A percentile compares a stretch with the other conserved stretches of the same genome.
Conservation (phyloP, 73 alveolate genomes). For the Diophrys appendiculata region DNA sequence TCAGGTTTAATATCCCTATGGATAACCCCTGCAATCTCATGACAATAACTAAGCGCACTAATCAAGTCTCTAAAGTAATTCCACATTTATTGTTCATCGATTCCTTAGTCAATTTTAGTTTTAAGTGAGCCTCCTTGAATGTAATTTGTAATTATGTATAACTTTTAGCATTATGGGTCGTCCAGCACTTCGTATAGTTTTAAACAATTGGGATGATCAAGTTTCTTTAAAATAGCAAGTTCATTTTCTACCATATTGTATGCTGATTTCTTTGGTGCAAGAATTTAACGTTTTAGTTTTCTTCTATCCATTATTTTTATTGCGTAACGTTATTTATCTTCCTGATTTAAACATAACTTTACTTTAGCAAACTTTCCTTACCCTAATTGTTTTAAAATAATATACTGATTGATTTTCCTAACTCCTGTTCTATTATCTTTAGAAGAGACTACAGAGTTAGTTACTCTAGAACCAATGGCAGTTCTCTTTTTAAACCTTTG, state of each 20-base stretch:
- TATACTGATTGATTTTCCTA: conserved; percentile 49
- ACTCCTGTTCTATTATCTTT: conserved; percentile 35
- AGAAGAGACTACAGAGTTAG: conserved; percentile 12
- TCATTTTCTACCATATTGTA: conserved; percentile 50
- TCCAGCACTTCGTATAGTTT: conserved; percentile 75
- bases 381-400: conserved; percentile 26
- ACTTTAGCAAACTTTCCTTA: conserved; percentile 49
- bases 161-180: conserved; percentile 65
- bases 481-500: neutral
- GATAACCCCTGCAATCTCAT: conserved; percentile 70
- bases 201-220: conserved; percentile 73
- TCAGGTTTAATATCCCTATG: conserved; percentile 94
- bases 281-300: conserved; percentile 23
- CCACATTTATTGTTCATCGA: conserved; percentile 26
- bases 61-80: conserved; percentile 55
- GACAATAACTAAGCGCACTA: conserved; percentile 51
- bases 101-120: conserved; percentile 15
- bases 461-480: neutral
- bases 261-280: conserved; percentile 29
- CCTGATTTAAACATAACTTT: conserved; percentile 10
- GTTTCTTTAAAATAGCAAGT: conserved; percentile 76
- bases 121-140: conserved; percentile 63
- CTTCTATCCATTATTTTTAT: conserved; percentile 46
- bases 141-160: conserved; percentile 72
- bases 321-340: conserved; percentile 34